Conservation (phyloP, 1,139 yeast genomes). For the Pichia sp. region DNA sequence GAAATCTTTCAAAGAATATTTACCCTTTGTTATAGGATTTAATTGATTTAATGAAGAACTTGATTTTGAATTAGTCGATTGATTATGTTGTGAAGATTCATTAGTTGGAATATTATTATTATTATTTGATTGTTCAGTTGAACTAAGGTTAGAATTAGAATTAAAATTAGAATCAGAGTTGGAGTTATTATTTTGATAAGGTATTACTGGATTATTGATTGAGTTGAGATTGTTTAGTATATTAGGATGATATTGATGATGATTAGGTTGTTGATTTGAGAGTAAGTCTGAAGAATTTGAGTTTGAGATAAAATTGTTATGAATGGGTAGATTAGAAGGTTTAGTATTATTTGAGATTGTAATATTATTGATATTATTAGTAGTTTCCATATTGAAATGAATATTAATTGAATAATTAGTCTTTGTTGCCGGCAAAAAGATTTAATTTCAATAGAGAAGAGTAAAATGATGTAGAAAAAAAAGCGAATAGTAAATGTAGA, state of each 20-base stretch:
- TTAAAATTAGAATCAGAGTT: too few species aligned
- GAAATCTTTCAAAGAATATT: constrained; percentile 47
- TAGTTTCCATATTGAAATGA: too few species aligned
- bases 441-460: neutral
- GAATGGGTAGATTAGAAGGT: too few species aligned
- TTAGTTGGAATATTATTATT: too few species aligned
- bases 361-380: too few species aligned
- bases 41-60: neutral
- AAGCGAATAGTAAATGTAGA: neutral
- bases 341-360: too few species aligned
- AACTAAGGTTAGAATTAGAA: too few species aligned
- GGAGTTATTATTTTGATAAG: neutral
- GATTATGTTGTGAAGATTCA: too few species aligned
- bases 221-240: neutral
- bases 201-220: neutral
- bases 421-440: too few species aligned
- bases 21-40: constrained; percentile 42
- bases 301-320: too few species aligned
- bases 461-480: neutral
- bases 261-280: constrained; percentile 1
- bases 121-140: neutral
- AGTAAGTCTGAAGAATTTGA: too few species aligned
- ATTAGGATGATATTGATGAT: neutral
- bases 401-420: too few species aligned
- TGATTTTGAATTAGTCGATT: neutral